Evolutionary conservation across 805 yeast genomes (phyloP), one percentile per base, ranked within the genome.

Genomic region (Starmerella vitae): DNA sequence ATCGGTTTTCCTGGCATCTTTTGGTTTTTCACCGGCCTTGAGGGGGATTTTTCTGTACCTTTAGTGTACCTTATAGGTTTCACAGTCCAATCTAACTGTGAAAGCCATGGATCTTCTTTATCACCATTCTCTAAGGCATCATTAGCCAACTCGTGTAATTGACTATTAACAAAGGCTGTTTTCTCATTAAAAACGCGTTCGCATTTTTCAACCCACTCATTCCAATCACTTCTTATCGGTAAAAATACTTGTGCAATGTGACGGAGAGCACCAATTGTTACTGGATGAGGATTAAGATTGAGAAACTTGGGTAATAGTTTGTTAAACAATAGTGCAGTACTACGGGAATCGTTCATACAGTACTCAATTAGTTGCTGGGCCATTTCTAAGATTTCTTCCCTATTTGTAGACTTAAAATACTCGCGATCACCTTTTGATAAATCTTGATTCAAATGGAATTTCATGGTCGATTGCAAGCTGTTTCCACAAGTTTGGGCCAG

Each of bases 1-100:
- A 78, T 78, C 0, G 99, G 99, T 51, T 68, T 83, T 0, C 95
- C 97, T 0, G 94, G 93, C 34, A 83, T 54, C 50, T 72, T 84
- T 57, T 83, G 94, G 20, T 71, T 74, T 39, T 82, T 80, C 22
- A 51, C 53, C 5, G 49, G 53, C 12, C 58, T 43, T 1, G 57
- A 49, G 5, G 53, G 57, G 2, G 52, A 57, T 19, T 63, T 68
- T 1, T 83, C 81, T 3, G 60, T 61, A 2, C 91, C 93, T 53
- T 83, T 83, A 12, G 77, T 81, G 30, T 74, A 46, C 37, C 74
- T 68, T 0, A 68, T 56, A 1, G 80, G 78, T 24, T 65, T 65
- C 2, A 78, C 62, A 0, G 74, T 70, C 99, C 99, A 91, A 57
- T 91, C 84, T 41, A 91, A 63, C 57, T 93, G 98, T 2, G 68